phyloP scores from a whole-genome alignment of 176 grass and related monocot species.

The Raddia distichophylla region DNA sequence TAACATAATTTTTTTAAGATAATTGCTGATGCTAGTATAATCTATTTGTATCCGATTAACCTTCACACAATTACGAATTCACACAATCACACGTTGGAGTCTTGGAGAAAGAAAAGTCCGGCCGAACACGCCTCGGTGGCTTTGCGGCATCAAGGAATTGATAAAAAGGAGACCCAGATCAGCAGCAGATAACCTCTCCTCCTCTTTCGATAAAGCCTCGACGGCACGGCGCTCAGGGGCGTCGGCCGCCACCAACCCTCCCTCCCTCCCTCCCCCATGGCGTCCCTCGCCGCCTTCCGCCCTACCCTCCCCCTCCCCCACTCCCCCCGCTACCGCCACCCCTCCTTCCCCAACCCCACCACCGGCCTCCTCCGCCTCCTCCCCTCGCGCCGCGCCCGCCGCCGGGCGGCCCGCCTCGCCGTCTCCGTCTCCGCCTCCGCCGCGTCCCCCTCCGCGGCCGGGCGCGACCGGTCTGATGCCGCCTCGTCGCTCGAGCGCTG shows the following conservation, averaged over 20 bases:
- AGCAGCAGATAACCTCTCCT: slow-evolving; percentile 26
- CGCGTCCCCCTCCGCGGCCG: slow-evolving; percentile 35
- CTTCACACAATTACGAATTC: background rate
- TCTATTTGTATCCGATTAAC: too few species aligned
- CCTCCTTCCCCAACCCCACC: slow-evolving; percentile 49
- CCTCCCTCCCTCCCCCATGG: slow-evolving; percentile 42
- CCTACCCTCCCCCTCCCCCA: slow-evolving; percentile 26
- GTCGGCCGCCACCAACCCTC: slow-evolving; percentile 26
- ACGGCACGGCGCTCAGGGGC: slow-evolving; percentile 32
- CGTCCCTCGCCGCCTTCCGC: slow-evolving; percentile 50
- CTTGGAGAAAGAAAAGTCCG: background rate
- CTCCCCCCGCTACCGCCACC: slow-evolving; percentile 10
- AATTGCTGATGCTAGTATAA: too few species aligned
- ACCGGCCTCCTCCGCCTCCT: slow-evolving; percentile 51
- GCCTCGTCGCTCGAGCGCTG: slow-evolving; percentile 55
- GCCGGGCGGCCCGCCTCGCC: slow-evolving; percentile 27
- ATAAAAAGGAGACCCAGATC: background rate
- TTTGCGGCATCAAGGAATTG: background rate
- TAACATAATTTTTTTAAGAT: too few species aligned
- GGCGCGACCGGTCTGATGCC: slow-evolving; percentile 33
- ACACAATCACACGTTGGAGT: too few species aligned
- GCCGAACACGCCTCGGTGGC: background rate
- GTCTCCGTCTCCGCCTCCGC: slow-evolving; percentile 38
- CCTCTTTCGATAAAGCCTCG: slow-evolving; percentile 44
- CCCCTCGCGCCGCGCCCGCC: slow-evolving; percentile 19